Evolutionary conservation across 768 basidiomycete genomes (phyloP), one percentile per base, ranked within the genome.

Genomic region (Gautieria morchelliformis): DNA sequence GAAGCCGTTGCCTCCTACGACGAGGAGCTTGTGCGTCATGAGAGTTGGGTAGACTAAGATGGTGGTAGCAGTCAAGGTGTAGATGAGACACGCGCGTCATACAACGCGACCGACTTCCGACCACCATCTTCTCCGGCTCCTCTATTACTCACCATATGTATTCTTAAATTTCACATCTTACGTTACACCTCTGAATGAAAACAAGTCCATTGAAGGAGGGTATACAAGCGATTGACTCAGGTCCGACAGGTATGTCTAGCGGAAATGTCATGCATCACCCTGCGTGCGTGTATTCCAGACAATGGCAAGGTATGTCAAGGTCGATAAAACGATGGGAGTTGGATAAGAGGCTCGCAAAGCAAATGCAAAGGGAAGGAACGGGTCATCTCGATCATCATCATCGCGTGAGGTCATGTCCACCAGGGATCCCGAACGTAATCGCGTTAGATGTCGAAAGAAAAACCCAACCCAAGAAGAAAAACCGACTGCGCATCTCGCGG

Each of bases 1-100:
- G 74, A 96, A 98, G 5, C 96, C 96, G 73, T 96, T 96, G 46
- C 96, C 96, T n/a, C 96, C 96, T 1, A 98, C 81, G 42, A 99
- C 92, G n/a, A 97, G 82, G 39, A 97, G 78, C 65, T 76, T 86
- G 54, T 75, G 79, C 53, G 75, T 56, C 22, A 75, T 60, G 22
- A 27, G 27, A 27, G 27, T 5, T 12, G 9, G n/a, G 40, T 41
- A 41, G 40, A 41, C 3, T 12, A n/a, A 41, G 12, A 8, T 41
- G 4, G 40, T 41, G 40, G 40, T 41, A 12, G n/a, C 12, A 11
- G 46, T 47, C 22, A 20, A 19, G 15, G 46, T 12, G 27, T 47
- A 5, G 27, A 2, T 20, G 46, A 22, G 12, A 19, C 46, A 47
- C 46, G 46, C 46, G 22, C n/a, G 19, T 47, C 46, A 47, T 20